Evolutionary conservation across 163 green algal genomes (phyloP).

Genomic region (Prototheca wickerhamii): DNA sequence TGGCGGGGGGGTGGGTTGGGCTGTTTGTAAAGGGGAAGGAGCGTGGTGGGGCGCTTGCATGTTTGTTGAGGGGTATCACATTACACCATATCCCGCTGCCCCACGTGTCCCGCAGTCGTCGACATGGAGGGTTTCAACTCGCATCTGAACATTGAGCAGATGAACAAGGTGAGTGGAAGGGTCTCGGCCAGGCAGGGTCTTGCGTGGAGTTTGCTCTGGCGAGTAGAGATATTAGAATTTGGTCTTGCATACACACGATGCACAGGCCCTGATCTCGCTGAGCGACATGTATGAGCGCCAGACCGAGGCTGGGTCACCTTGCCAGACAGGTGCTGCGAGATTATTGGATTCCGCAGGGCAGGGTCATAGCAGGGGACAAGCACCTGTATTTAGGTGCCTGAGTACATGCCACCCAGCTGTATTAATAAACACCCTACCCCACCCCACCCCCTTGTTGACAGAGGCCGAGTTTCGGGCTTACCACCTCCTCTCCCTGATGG

Average conservation of each 20-base stretch:
- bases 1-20: too few relatives aligned
- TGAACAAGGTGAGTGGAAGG: conserved; percentile 54
- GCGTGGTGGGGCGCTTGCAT: background rate
- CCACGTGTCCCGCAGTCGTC: conserved; percentile 17
- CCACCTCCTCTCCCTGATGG: conserved; percentile 58
- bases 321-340: background rate
- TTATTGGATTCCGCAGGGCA: too few relatives aligned
- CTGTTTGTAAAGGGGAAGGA: too few relatives aligned
- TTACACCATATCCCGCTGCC: too few relatives aligned
- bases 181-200: too few relatives aligned
- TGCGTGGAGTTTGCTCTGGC: background rate
- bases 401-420: background rate
- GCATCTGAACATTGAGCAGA: conserved; percentile 82
- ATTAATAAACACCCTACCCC: background rate
- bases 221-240: background rate
- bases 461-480: conserved; percentile 68
- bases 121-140: conserved; percentile 68
- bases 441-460: background rate
- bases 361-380: background rate
- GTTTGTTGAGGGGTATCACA: conserved; percentile 1
- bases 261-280: conserved; percentile 45
- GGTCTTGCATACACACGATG: background rate
- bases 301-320: background rate
- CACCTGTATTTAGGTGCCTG: background rate
- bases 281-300: conserved; percentile 59